A percentile compares a stretch with the other conserved stretches of the same genome.
Evolutionary conservation across 352 stramenopile species (phyloP).

Genomic region (Phytophthora sp.): DNA sequence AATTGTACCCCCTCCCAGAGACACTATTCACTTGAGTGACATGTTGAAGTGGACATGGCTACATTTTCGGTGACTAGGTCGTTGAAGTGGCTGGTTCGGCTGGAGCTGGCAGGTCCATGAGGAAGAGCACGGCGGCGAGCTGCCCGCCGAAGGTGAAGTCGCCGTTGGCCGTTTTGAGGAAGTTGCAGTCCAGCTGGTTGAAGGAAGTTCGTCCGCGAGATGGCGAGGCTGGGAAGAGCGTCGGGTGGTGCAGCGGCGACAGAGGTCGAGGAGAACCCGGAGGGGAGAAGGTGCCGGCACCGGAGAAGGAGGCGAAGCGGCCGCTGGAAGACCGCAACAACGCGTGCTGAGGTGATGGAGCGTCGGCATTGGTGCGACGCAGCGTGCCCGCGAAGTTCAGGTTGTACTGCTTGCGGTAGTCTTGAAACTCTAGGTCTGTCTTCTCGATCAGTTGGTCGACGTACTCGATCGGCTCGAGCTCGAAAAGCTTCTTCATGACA

Average conservation of each 20-base stretch:
- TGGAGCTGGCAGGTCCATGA: conserved; percentile 25
- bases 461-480: conserved; percentile 52
- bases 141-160: conserved; percentile 56
- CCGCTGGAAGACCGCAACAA: conserved; percentile 24
- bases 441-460: conserved; percentile 46
- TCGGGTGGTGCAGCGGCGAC: conserved; percentile 23
- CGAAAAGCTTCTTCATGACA: conserved; percentile 51
- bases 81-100: not conserved
- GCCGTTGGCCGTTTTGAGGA: conserved; percentile 26
- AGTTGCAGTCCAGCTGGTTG: conserved; percentile 37
- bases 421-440: conserved; percentile 43
- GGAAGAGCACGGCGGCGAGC: conserved; percentile 52
- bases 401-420: conserved; percentile 47
- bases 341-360: conserved; percentile 27
- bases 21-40: conserved; percentile 18
- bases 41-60: conserved; percentile 27
- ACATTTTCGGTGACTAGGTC: conserved; percentile 1
- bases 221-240: conserved; percentile 23
- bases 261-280: conserved; percentile 10
- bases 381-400: conserved; percentile 35
- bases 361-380: conserved; percentile 31
- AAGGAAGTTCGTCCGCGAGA: conserved; percentile 38
- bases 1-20: not conserved
- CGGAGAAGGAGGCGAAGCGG: conserved; percentile 55
- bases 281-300: conserved; percentile 18